A percentile compares a stretch with the other conserved stretches of the same genome.
phyloP scores from a whole-genome alignment of 495 filamentous ascomycete genomes.

The Jackrogersella minutella region DNA sequence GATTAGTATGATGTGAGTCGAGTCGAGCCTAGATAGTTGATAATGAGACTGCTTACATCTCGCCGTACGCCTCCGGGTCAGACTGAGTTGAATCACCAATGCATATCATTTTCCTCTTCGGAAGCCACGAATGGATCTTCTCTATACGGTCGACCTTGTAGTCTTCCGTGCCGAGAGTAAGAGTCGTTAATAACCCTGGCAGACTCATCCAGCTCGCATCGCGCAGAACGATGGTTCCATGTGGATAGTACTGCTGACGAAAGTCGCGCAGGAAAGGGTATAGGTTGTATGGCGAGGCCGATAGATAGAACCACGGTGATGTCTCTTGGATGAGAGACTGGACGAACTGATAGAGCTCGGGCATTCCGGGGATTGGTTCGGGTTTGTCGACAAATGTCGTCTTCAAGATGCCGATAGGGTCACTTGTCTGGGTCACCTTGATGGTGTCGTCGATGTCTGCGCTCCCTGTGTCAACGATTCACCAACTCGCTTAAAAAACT shows the following conservation, averaged over 20 bases:
- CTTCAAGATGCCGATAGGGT: constrained; percentile 77
- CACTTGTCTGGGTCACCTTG: constrained; percentile 84
- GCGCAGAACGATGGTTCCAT: constrained; percentile 82
- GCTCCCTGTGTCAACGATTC: constrained; percentile 22
- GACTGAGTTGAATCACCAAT: constrained; percentile 92
- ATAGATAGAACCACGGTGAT: constrained; percentile 91
- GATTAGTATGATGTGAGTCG: constrained; percentile 6
- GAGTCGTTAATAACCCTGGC: constrained; percentile 75
- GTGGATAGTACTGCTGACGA: constrained; percentile 71
- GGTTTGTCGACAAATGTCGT: constrained; percentile 86
- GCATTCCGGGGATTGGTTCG: constrained; percentile 78
- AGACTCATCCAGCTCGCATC: constrained; percentile 90
- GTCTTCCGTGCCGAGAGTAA: constrained; percentile 81
- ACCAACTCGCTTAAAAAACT: background rate
- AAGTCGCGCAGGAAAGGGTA: constrained; percentile 86
- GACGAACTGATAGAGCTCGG: constrained; percentile 76
- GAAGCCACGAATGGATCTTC: constrained; percentile 78
- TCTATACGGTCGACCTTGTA: constrained; percentile 87
- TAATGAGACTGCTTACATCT: constrained; percentile 59
- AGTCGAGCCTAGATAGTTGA: background rate
- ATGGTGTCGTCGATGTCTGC: constrained; percentile 94
- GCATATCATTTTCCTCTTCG: constrained; percentile 77
- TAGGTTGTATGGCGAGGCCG: constrained; percentile 92
- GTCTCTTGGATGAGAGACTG: constrained; percentile 59
- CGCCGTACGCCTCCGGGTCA: constrained; percentile 90